These are phyloP conservation scores for Cryoendolithus antarcticus DNA, from an alignment of 2,329 filamentous ascomycete genomes.

Conservation along the genomic window DNA sequence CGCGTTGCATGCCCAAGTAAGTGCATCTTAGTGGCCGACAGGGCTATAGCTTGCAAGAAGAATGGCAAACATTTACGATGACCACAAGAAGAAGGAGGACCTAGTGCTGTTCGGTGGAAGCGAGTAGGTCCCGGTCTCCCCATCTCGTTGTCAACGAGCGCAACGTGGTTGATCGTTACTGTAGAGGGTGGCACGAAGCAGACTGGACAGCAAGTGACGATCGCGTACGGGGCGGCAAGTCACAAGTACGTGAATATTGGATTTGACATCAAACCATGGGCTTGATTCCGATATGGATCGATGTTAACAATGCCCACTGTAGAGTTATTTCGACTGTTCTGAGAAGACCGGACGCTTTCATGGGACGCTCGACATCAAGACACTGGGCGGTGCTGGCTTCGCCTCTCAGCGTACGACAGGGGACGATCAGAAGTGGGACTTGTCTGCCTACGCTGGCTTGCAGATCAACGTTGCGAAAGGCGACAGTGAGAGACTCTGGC, in stretches of 20 bases:
- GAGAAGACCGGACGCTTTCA: slow-evolving; percentile 42
- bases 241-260: slow-evolving; percentile 30
- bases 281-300: not conserved
- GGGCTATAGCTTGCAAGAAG: too few relatives aligned
- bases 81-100: slow-evolving; percentile 7
- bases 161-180: not conserved
- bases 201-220: slow-evolving; percentile 64
- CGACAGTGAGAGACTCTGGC: slow-evolving; percentile 33
- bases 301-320: slow-evolving; percentile 1
- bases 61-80: slow-evolving; percentile 1
- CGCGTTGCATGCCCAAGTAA: too few relatives aligned
- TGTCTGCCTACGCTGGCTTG: slow-evolving; percentile 51
- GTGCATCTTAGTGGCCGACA: too few relatives aligned
- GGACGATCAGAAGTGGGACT: slow-evolving; percentile 48
- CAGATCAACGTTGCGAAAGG: slow-evolving; percentile 39
- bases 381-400: slow-evolving; percentile 70
- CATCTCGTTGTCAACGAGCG: not conserved
- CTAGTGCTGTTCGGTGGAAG: slow-evolving; percentile 22
- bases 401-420: slow-evolving; percentile 59
- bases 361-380: slow-evolving; percentile 59
- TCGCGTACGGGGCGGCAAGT: slow-evolving; percentile 62
- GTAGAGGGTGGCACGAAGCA: slow-evolving; percentile 44
- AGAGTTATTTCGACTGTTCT: slow-evolving; percentile 37
- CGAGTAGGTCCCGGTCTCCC: slow-evolving; percentile 12
- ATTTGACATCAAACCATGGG: not conserved